Base-by-base conservation (phyloP, 306 rosid species). In the Prunus salicina region DNA sequence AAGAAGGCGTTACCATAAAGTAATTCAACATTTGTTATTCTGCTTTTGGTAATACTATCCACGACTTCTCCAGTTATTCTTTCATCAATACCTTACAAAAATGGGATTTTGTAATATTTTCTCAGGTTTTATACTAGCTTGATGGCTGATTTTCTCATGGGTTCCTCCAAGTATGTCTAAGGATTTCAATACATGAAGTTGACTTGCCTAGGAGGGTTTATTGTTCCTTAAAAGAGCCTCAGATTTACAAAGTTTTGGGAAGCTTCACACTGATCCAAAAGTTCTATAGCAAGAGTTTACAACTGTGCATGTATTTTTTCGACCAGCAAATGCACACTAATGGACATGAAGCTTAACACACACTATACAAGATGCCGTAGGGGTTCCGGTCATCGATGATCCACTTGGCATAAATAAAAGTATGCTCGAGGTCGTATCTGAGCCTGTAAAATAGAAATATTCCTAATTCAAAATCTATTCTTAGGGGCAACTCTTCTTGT, bases 1-100 rank as follows among this genome's bases (percentile, higher is more conserved):
- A 82, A 86, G 89, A 84, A 84, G 91, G 58, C 88, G 72, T 65
- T 55, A 69, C 71, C 80, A 62, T 45, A 78, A 56, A 51, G 70
- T 73, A 75, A 77, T 32, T 71, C 71, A 70, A 30, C 68, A 62
- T 56, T 2, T 64, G 57, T 14, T 57, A 60, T 53, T 64, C 66
- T 67, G 41, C 61, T 76, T 67, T 70, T 57, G 82, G 76, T 78
- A 84, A 73, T 80, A 28, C 74, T 72, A 74, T 82, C 12, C 68
- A 71, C 38, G 47, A 56, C 38, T 60, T 65, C 55, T 30, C 57
- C 50, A 51, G 28, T 13, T 70, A 22, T 53, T 25, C 9, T 8
- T 69, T 53, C 47, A 18, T 72, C 30, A 15, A 62, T 80, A 16
- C 53, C 25, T 64, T 64, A 64, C 62, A 52, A 75, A 56, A 41